Conservation (phyloP, 192 early-diverging fungal genomes). For the Umbelopsis sp. region DNA sequence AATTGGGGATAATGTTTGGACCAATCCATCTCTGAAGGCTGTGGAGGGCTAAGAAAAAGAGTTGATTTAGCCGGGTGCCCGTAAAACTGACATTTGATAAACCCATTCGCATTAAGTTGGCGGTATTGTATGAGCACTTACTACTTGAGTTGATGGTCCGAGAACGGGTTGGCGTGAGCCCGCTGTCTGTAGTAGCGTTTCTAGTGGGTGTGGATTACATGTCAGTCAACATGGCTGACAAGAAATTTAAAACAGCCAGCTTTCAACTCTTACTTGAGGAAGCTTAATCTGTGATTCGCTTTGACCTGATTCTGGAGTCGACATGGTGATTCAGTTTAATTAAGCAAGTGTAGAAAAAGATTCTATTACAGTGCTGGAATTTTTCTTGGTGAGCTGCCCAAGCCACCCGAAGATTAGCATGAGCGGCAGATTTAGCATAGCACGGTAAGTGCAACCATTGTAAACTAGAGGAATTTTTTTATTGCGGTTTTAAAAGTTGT, state of each 20-base stretch:
- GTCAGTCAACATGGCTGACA: neutral
- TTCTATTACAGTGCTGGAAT: neutral
- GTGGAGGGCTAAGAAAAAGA: slow-evolving; percentile 58
- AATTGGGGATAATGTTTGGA: slow-evolving; percentile 81
- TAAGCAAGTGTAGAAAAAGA: neutral
- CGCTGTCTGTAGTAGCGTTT: slow-evolving; percentile 87
- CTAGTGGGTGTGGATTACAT: slow-evolving; percentile 35
- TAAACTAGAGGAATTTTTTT: too few species aligned
- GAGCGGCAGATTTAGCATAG: too few species aligned
- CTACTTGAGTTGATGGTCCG: slow-evolving; percentile 93
- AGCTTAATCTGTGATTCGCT: slow-evolving; percentile 33
- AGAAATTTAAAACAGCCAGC: neutral
- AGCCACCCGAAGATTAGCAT: neutral
- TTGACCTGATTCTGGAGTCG: slow-evolving; percentile 9
- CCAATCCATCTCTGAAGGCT: slow-evolving; percentile 89
- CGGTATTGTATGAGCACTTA: slow-evolving; percentile 42
- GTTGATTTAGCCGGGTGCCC: neutral
- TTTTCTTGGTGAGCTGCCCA: neutral
- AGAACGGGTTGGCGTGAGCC: slow-evolving; percentile 97
- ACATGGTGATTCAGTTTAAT: neutral
- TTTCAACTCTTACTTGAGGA: slow-evolving; percentile 26
- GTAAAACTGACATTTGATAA: neutral
- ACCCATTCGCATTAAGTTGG: neutral
- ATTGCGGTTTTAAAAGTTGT: too few species aligned
- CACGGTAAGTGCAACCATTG: too few species aligned